Conservation (phyloP, 2,329 filamentous ascomycete genomes). For the Talaromyces sp. region DNA sequence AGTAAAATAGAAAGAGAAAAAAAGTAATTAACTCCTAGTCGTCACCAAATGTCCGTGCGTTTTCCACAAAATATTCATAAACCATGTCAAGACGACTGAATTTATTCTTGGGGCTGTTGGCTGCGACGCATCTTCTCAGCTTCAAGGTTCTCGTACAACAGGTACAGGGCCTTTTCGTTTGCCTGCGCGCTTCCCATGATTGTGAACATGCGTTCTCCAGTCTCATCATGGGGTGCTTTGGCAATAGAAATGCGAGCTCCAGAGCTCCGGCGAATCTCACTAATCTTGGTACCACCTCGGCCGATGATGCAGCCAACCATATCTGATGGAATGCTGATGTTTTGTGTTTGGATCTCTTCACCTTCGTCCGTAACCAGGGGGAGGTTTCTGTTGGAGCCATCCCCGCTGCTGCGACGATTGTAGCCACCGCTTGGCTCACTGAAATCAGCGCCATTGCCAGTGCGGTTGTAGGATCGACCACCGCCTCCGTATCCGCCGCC, state of each 20-base stretch:
- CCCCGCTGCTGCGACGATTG: conserved; percentile 76
- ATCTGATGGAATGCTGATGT: conserved; percentile 98
- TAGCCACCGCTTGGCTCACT: conserved; percentile 72
- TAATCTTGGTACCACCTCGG: conserved; percentile 91
- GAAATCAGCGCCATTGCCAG: conserved; percentile 95
- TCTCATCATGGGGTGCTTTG: conserved; percentile 94
- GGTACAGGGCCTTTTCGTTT: conserved; percentile 92
- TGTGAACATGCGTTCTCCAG: conserved; percentile 98
- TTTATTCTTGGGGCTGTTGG: conserved; percentile 60
- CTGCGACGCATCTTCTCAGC: conserved; percentile 98
- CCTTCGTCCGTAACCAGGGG: conserved; percentile 92
- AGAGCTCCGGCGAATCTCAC: conserved; percentile 94
- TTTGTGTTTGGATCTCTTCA: conserved; percentile 92
- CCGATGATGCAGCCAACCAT: conserved; percentile 99
- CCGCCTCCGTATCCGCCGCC: conserved; percentile 33
- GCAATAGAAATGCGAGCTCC: conserved; percentile 96
- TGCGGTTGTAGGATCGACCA: conserved; percentile 76
- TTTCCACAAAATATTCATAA: conserved; percentile 2
- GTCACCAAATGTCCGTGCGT: background rate
- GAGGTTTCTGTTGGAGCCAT: conserved; percentile 72
- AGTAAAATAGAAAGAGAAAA: background rate
- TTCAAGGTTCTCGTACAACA: conserved; percentile 97
- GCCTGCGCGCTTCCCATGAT: conserved; percentile 93
- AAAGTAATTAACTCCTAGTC: background rate
- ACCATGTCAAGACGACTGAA: background rate